Conservation (phyloP, 108 stramenopile genomes). For the Epithemia pelagica region DNA sequence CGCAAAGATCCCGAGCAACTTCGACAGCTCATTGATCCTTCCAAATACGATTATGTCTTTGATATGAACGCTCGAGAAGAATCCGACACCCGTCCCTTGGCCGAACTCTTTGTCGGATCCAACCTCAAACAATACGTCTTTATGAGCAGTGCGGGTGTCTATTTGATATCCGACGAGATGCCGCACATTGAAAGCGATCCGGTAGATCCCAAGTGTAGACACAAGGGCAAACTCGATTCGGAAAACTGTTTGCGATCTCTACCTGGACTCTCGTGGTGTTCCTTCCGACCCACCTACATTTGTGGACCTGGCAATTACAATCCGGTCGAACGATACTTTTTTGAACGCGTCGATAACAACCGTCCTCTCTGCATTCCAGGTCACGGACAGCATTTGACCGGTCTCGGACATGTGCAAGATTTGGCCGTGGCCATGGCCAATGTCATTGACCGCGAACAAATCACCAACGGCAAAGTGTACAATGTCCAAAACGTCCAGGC, state of each 20-base stretch:
- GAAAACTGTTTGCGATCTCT: conserved; percentile 16
- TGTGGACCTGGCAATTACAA: conserved; percentile 34
- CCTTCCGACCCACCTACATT: conserved; percentile 34
- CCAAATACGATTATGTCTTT: conserved; percentile 27
- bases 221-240: conserved; percentile 28
- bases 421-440: conserved; percentile 29
- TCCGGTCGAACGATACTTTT: conserved; percentile 31
- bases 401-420: conserved; percentile 30
- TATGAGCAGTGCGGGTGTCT: conserved; percentile 30
- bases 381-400: conserved; percentile 30
- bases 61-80: conserved; percentile 33
- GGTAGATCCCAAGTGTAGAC: conserved; percentile 24
- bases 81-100: conserved; percentile 21
- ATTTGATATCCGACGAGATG: conserved; percentile 26
- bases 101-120: conserved; percentile 15
- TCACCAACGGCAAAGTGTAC: conserved; percentile 28
- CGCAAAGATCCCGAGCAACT: conserved; percentile 19
- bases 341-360: conserved; percentile 24
- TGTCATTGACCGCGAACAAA: conserved; percentile 19
- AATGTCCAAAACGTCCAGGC: conserved; percentile 31
- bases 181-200: conserved; percentile 28
- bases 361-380: conserved; percentile 27
- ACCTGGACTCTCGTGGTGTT: conserved; percentile 24
- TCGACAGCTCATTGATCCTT: conserved; percentile 19
- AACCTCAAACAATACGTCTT: conserved; percentile 29